phyloP scores from a whole-genome alignment of 192 early-diverging fungal genomes.

The Podila clonocystis region DNA sequence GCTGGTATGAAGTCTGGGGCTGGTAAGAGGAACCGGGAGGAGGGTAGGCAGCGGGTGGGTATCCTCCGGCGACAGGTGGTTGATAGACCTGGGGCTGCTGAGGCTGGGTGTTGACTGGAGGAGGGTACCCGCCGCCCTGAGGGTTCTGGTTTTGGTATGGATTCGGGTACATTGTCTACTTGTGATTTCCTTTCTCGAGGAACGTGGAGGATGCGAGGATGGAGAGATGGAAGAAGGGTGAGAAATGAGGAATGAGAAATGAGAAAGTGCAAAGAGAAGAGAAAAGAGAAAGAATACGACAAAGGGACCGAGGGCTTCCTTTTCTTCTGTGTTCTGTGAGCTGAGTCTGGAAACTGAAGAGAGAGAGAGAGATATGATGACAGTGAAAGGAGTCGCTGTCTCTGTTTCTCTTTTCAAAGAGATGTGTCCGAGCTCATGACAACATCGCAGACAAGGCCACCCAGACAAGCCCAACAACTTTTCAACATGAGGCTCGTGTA shows the following conservation, averaged over 20 bases:
- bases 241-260: not conserved
- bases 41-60: constrained; percentile 8
- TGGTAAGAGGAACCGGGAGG: constrained; percentile 3
- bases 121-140: constrained; percentile 7
- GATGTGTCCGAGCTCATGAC: too few relatives aligned
- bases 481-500: too few relatives aligned
- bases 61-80: constrained; percentile 2
- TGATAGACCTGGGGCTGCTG: not conserved
- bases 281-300: not conserved
- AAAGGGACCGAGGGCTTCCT: not conserved
- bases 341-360: not conserved
- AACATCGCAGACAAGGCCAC: too few relatives aligned
- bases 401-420: too few relatives aligned
- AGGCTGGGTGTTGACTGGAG: not conserved
- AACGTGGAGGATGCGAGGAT: not conserved
- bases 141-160: constrained; percentile 31
- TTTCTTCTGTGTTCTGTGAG: not conserved
- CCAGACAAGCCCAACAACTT: too few relatives aligned
- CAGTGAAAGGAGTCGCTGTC: too few relatives aligned
- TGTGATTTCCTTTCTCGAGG: not conserved
- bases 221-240: not conserved
- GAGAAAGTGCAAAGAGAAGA: not conserved
- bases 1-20: constrained; percentile 11
- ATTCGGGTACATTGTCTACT: constrained; percentile 34
- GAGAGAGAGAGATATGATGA: too few relatives aligned